Percentiles rank a stretch among this genome's conserved stretches.
phyloP scores from a whole-genome alignment of 306 rosid genomes.

The Parietaria judaica region DNA sequence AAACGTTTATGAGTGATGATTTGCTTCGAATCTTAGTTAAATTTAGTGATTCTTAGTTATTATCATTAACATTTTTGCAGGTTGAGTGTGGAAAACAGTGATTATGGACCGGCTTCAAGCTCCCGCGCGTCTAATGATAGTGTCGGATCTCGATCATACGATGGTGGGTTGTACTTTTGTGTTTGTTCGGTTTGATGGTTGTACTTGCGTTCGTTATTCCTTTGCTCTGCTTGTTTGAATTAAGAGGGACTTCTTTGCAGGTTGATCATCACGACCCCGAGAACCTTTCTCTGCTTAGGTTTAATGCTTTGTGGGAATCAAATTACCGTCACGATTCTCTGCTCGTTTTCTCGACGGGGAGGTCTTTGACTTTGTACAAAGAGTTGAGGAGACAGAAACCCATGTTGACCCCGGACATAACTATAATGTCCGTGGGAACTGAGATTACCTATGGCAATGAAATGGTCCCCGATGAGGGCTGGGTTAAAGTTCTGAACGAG shows the following conservation, averaged over 20 bases:
- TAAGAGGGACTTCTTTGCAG: constrained; percentile 35
- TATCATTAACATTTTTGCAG: constrained; percentile 16
- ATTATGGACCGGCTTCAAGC: constrained; percentile 55
- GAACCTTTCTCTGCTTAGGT: constrained; percentile 68
- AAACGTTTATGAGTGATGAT: too few relatives aligned
- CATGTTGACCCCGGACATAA: constrained; percentile 88
- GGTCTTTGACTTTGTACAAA: constrained; percentile 82
- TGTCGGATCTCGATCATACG: constrained; percentile 97
- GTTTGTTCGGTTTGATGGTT: background rate
- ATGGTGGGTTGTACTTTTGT: constrained; percentile 44
- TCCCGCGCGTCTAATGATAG: constrained; percentile 78
- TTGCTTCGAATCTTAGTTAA: too few relatives aligned
- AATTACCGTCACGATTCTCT: constrained; percentile 76
- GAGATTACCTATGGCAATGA: constrained; percentile 84
- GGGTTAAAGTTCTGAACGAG: constrained; percentile 69
- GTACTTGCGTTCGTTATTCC: background rate
- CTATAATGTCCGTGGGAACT: constrained; percentile 95
- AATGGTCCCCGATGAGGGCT: constrained; percentile 83
- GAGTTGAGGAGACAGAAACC: constrained; percentile 90
- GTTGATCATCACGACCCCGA: constrained; percentile 92
- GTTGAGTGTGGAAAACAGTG: constrained; percentile 22
- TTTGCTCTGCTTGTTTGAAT: constrained; percentile 20
- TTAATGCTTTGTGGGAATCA: constrained; percentile 89
- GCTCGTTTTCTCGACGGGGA: constrained; percentile 88
- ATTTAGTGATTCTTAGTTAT: too few relatives aligned